Evolutionary conservation across 345 rosid genomes (phyloP), one percentile per base, ranked within the genome.

Genomic region (Draba incana): DNA sequence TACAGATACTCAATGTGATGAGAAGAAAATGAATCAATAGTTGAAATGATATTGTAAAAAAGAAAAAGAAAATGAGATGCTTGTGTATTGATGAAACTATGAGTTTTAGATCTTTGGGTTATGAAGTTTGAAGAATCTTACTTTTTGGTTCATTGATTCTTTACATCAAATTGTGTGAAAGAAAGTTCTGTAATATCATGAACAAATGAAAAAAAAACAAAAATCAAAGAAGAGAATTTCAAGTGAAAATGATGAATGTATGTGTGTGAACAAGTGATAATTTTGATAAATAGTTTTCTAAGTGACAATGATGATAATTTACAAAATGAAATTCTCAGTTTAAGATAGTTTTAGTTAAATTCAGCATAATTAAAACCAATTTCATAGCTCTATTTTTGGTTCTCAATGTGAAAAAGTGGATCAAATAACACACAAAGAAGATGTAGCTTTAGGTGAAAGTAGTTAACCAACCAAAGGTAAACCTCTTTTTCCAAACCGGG

Each of bases 371-470:
- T 6, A 8, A 16, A 37, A 45, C 30, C 41, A 46, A 24, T 8
- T 62, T 62, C 23, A 27, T 30, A 30, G 16, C 43, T 46, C 2
- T n/a, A n/a, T n/a, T n/a, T n/a, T n/a, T n/a, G n/a, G n/a, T n/a
- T n/a, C n/a, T n/a, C n/a, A n/a, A n/a, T n/a, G n/a, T 46, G 54
- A 62, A 45, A 45, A 31, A 10, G 9, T 24, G 16, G 61, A 28
- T 16, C 6, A 66, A 41, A 15, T 12, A 13, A 66, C 39, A 41
- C 41, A 14, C 48, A 51, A 9, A 49, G 14, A 64, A 25, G 54
- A 67, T 5, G 8, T 56, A 68, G 55, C 46, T 56, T 35, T 56
- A 47, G 47, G 72, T 68, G 64, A 4, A 35, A 47, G 57, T 57
- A 14, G 64, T 46, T 57, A 25, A 57, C 44, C 4, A 25, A 47